phyloP scores from a whole-genome alignment of 257 asterid genomes.

The Prunella vulgaris region DNA sequence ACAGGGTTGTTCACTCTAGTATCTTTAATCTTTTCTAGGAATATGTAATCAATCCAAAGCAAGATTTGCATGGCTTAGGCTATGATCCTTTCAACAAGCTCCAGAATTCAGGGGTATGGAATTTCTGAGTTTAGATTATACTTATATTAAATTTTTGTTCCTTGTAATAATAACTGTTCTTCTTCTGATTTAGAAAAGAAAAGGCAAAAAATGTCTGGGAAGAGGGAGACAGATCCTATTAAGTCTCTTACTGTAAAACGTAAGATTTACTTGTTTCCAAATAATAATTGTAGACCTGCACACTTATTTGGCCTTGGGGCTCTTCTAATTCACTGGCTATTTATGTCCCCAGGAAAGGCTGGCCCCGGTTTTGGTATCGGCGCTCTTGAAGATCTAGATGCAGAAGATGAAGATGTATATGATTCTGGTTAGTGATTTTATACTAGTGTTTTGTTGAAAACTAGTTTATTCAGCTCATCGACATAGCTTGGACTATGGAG shows the following conservation, averaged over 20 bases:
- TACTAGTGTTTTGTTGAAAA: conserved; percentile 9
- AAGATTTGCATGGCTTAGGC: conserved; percentile 83
- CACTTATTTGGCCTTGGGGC: neutral
- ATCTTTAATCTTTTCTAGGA: conserved; percentile 37
- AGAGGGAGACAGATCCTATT: conserved; percentile 34
- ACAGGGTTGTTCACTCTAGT: neutral
- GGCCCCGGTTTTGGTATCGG: conserved; percentile 98
- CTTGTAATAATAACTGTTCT: conserved; percentile 5
- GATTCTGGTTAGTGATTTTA: conserved; percentile 52
- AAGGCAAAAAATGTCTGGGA: conserved; percentile 56
- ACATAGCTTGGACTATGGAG: conserved; percentile 1
- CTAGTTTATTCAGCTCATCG: conserved; percentile 6
- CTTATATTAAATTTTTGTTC: neutral
- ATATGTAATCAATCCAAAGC: conserved; percentile 77
- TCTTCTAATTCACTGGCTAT: conserved; percentile 23
- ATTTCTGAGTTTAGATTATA: conserved; percentile 18
- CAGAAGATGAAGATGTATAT: conserved; percentile 93
- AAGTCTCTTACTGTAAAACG: conserved; percentile 55
- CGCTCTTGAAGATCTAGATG: conserved; percentile 93
- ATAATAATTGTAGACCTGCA: neutral
- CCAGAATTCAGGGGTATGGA: conserved; percentile 93
- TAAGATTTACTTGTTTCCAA: conserved; percentile 19
- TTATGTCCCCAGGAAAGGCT: conserved; percentile 55
- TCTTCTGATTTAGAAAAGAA: conserved; percentile 57
- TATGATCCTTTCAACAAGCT: conserved; percentile 95